Evolutionary conservation across 495 filamentous ascomycete species (phyloP).

Genomic region (Choiromyces venosus): DNA sequence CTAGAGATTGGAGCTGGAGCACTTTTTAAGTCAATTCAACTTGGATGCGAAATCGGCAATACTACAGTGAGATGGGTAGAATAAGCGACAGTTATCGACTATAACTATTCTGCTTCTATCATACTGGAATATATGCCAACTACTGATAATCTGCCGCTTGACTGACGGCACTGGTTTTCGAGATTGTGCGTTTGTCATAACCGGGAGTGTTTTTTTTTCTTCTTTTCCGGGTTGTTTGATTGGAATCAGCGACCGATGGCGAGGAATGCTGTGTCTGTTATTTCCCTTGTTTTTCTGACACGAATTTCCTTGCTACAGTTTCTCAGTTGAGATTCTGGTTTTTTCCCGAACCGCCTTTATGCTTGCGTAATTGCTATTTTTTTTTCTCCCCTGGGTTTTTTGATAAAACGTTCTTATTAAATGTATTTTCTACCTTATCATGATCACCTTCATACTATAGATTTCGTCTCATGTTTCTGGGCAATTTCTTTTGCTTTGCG

Average conservation of each 20-base stretch:
- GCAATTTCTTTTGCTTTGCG: neutral
- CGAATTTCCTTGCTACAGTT: neutral
- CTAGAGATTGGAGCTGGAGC: slow-evolving; percentile 67
- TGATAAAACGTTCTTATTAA: neutral
- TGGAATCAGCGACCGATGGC: neutral
- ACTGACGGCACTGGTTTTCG: neutral
- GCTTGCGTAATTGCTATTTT: neutral
- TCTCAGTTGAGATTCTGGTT: neutral
- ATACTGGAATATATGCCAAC: neutral
- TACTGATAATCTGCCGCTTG: neutral
- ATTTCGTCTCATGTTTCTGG: neutral
- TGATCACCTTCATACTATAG: neutral
- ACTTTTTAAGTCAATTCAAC: slow-evolving; percentile 52
- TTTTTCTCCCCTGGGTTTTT: neutral
- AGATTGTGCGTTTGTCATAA: neutral
- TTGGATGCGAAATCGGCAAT: neutral
- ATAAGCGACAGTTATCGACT: neutral
- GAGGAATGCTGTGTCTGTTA: neutral
- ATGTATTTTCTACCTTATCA: neutral
- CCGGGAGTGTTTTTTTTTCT: neutral
- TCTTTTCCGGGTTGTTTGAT: neutral
- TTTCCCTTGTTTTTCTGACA: neutral
- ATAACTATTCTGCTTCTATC: neutral
- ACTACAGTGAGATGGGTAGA: neutral
- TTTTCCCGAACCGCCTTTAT: neutral